Base-by-base conservation (phyloP, 2,329 filamentous ascomycete genomes). In the Claviceps spartinae region DNA sequence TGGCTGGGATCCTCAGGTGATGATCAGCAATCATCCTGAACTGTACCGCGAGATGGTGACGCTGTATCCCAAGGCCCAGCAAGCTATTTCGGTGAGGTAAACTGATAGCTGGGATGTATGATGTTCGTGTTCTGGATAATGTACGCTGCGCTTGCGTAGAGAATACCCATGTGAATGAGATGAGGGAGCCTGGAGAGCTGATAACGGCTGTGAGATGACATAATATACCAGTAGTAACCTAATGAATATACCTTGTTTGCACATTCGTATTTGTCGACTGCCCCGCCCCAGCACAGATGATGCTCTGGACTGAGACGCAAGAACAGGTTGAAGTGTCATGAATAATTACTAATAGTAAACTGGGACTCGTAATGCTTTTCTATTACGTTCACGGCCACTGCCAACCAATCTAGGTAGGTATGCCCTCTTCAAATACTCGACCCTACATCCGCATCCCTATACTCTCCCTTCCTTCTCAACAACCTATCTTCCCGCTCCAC, bases 41-140 rank as follows among this genome's bases (percentile, higher is more conserved):
- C 69, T 97, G 47, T 96, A 91, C 66, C 72, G 81, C 16, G 76
- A 80, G 55, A 85, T 97, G 81, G 74, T 95, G 1, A 70, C 76
- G 49, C 82, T 95, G 14, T 96, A 95, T 63, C 90, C 90, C 7
- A 79, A 85, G 56, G 84, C 95, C 4, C 86, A 93, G 70, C 73
- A 85, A 61, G 83, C 85, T 22, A 86, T 93, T 54, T 83, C 55
- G 4, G 55, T 56, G 14, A 58, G 58, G 11, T 56, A 42, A 53
- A 34, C 1, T 8, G 34, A 5, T 11, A 18, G 48, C 24, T 20
- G 38, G 24, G 11, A 49, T 36, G n/a, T 4, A n/a, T 16, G 13
- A 43, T 26, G n/a, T 24, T 41, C 2, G 47, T 22, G 9, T 48
- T 26, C 3, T 16, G 20, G 20, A 26, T 7, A 9, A 30, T 11